Conservation (phyloP, 23 red algal genomes). For the Pyropia haitanensis region DNA sequence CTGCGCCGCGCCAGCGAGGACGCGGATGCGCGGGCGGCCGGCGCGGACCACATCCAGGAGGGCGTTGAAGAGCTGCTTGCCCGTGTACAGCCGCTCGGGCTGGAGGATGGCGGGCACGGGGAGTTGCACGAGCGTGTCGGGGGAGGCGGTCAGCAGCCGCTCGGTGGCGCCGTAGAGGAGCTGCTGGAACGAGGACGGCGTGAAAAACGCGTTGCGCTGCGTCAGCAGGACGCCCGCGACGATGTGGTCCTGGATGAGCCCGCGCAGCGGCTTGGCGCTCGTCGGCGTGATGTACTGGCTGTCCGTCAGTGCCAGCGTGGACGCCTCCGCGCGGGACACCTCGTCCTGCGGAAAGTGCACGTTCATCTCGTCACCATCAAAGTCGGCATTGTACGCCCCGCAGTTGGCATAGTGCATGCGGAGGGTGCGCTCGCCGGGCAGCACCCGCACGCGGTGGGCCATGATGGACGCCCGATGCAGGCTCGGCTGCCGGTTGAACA, state of each 20-base stretch:
- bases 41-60: conserved; percentile 52
- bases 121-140: neutral
- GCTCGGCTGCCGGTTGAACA: conserved; percentile 96
- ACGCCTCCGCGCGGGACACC: conserved; percentile 65
- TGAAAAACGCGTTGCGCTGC: conserved; percentile 64
- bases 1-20: conserved; percentile 8
- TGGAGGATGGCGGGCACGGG: conserved; percentile 58
- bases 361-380: conserved; percentile 99
- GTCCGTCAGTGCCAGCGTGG: conserved; percentile 51
- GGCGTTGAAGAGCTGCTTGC: conserved; percentile 84
- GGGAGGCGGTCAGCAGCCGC: conserved; percentile 19
- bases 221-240: conserved; percentile 74
- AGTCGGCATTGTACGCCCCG: conserved; percentile 99
- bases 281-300: conserved; percentile 91
- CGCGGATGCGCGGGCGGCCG: conserved; percentile 20
- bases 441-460: conserved; percentile 83
- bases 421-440: conserved; percentile 80
- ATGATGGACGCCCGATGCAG: conserved; percentile 92
- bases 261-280: conserved; percentile 72
- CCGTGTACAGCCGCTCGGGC: conserved; percentile 75
- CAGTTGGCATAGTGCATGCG: conserved; percentile 99
- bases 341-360: conserved; percentile 94
- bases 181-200: conserved; percentile 46
- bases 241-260: conserved; percentile 99
- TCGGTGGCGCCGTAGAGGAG: conserved; percentile 80